Conservation (phyloP, 345 rosid species). For the Physaria fendleri region DNA sequence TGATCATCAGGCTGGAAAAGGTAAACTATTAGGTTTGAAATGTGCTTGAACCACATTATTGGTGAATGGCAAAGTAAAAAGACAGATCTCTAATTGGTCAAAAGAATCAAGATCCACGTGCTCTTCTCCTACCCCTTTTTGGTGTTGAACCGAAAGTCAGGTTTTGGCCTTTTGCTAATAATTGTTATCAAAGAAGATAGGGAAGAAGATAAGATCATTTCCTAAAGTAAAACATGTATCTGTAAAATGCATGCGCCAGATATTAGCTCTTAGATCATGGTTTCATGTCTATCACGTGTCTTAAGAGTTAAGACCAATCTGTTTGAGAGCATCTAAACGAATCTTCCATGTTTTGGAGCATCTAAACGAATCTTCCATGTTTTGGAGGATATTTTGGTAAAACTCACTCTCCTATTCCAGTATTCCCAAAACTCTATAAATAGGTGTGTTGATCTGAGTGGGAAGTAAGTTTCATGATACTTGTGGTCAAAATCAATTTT, state of each 20-base stretch:
- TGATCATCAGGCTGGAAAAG: constrained; percentile 25
- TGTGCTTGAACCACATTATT: no score
- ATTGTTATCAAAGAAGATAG: constrained; percentile 5
- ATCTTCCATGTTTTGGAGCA: neutral
- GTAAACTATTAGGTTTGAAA: no score
- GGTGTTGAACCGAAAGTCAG: constrained; percentile 25
- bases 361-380: neutral
- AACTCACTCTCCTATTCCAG: neutral
- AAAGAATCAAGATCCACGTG: constrained; percentile 27
- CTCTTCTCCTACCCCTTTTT: constrained; percentile 12
- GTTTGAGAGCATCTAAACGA: neutral
- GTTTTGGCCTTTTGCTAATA: constrained; percentile 27
- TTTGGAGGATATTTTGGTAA: constrained; percentile 11
- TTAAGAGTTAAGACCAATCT: neutral
- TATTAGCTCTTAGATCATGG: constrained; percentile 17
- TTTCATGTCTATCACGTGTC: constrained; percentile 35
- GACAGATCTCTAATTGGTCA: constrained; percentile 14
- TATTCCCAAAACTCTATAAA: constrained; percentile 30
- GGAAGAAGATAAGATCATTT: constrained; percentile 23
- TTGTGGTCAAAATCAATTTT: neutral
- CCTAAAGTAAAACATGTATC: constrained; percentile 21
- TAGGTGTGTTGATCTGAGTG: constrained; percentile 16
- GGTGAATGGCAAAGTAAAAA: no score
- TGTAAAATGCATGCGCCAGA: constrained; percentile 30
- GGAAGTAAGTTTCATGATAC: constrained; percentile 6